Evolutionary conservation across 441 rosid species (phyloP), one percentile per base, ranked within the genome.

Genomic region (Mallotus japonicus): DNA sequence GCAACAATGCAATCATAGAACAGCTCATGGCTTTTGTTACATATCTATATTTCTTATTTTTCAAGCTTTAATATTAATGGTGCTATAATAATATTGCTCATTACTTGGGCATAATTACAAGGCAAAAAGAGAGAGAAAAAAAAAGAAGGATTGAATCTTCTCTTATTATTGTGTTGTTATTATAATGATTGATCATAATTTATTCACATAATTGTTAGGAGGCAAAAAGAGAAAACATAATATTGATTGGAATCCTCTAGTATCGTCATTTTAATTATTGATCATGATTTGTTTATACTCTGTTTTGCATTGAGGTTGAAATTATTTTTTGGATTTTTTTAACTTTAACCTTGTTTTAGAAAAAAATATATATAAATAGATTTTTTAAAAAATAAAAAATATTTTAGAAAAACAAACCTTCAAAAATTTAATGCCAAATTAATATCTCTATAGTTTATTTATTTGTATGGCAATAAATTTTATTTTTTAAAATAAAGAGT

Each of bases 1-100:
- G 34, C 62, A 40, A 61, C 12, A 44, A 64, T 64, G 32, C 67
- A 64, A 64, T 64, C 67, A 42, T 64, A 32, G 28, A 37, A 61
- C 1, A 8, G 65, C 20, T 61, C 20, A 15, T 32, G 65, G 37
- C 16, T 34, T 61, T 15, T 14, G 6, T 5, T 19, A 9, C 9
- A 8, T 19, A 1, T 64, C 28, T 42, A 19, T 15, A 65, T 65
- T 46, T 32, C 55, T 65, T 65, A 65, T 46, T 20, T 65, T 12
- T 6, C 6, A 65, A 65, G 69, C 34, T 46, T 64, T 19, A 62
- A 8, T 12, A 64, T 64, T 19, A 62, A 8, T 12, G 0, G 0
- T 62, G 14, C 50, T 42, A 3, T 62, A 17, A 62, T 62, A 8
- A 62, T 8, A 11, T 58, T 58, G 12, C 14, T 24, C 3, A 16